Percentiles rank a stretch among this genome's conserved stretches.
These are phyloP conservation scores for Ogataea angusta DNA, from an alignment of 805 yeast genomes.

Conservation along the genomic window DNA sequence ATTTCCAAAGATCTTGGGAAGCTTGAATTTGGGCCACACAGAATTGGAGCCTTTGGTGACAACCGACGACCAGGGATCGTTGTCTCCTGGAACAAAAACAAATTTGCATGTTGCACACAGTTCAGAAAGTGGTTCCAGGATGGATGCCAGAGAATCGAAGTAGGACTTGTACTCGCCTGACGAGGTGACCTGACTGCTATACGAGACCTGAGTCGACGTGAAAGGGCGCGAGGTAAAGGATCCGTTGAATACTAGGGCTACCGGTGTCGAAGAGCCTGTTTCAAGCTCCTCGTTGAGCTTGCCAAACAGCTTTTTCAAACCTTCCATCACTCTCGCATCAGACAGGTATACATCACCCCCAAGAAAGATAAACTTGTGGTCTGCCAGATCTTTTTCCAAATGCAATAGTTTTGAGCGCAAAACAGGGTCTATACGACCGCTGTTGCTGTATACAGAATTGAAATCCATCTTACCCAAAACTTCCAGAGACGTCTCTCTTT, in stretches of 20 bases:
- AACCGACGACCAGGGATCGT: conserved; percentile 90
- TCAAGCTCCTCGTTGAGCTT: conserved; percentile 50
- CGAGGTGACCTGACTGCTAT: conserved; percentile 44
- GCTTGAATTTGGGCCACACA: conserved; percentile 67
- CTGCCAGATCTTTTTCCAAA: conserved; percentile 52
- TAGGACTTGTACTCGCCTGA: conserved; percentile 57
- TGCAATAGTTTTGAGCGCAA: conserved; percentile 52
- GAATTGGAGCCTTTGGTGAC: conserved; percentile 58
- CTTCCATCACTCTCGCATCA: conserved; percentile 54
- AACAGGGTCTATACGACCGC: conserved; percentile 56
- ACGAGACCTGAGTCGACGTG: conserved; percentile 49
- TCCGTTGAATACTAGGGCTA: conserved; percentile 76
- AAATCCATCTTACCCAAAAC: conserved; percentile 80
- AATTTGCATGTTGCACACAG: conserved; percentile 54
- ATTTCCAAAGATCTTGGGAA: conserved; percentile 71
- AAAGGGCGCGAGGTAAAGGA: conserved; percentile 72
- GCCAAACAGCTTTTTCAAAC: conserved; percentile 58
- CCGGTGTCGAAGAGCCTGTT: conserved; percentile 40
- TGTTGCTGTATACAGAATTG: conserved; percentile 23
- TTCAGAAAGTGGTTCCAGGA: conserved; percentile 57
- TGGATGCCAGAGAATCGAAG: conserved; percentile 70
- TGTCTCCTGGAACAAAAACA: conserved; percentile 80
- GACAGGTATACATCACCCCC: conserved; percentile 77
- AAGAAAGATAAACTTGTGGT: conserved; percentile 62
- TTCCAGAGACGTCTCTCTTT: conserved; percentile 60